Conservation (phyloP, 192 early-diverging fungal genomes). For the Lobosporangium transversale region DNA sequence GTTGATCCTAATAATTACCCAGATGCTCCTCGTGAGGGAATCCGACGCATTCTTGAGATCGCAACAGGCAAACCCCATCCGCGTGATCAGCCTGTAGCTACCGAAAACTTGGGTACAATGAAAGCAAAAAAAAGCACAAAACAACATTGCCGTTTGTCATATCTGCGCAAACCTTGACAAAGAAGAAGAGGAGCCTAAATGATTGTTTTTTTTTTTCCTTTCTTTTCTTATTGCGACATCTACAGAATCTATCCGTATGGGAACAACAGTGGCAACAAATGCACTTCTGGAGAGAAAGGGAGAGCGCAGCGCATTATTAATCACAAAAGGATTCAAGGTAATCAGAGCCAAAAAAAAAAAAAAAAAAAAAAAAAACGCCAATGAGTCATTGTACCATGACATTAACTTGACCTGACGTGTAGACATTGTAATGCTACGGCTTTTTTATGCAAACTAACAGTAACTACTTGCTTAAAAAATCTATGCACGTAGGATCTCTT, state of each 20-base stretch:
- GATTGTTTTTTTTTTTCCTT: too few relatives aligned
- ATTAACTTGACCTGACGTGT: not conserved
- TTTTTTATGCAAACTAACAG: too few relatives aligned
- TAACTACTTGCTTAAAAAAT: too few relatives aligned
- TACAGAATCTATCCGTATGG: conserved; percentile 86
- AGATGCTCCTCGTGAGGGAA: conserved; percentile 96
- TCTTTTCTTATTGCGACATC: too few relatives aligned
- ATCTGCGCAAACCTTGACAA: too few relatives aligned
- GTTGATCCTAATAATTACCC: conserved; percentile 91
- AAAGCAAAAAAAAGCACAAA: too few relatives aligned
- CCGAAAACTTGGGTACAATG: conserved; percentile 66
- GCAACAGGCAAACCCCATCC: conserved; percentile 77
- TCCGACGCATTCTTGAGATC: conserved; percentile 85
- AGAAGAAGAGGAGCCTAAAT: too few relatives aligned
- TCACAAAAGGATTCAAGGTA: conserved; percentile 93
- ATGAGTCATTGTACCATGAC: not conserved
- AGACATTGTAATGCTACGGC: not conserved
- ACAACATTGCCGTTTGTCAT: too few relatives aligned
- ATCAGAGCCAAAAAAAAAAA: not conserved
- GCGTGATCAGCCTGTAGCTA: conserved; percentile 76
- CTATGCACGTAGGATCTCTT: conserved; percentile 51
- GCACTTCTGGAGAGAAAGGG: conserved; percentile 89
- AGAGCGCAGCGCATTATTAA: conserved; percentile 87
- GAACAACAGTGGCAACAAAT: conserved; percentile 98
- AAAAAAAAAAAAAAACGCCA: too few relatives aligned